Conservation (phyloP, 78 protist species). For the Cyanophora paradoxa region DNA sequence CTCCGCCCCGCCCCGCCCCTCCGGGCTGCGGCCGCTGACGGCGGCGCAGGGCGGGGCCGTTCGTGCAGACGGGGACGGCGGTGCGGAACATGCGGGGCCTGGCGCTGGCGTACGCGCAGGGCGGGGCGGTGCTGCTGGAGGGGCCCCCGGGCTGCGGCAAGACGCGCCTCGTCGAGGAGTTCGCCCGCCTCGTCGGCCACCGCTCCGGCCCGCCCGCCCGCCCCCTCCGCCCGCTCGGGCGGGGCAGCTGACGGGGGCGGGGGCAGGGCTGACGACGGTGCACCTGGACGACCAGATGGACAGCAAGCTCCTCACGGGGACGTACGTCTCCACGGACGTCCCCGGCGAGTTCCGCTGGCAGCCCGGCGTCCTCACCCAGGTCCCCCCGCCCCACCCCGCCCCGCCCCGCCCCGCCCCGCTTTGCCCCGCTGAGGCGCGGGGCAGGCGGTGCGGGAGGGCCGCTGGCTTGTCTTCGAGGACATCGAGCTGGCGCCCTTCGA, state of each 20-base stretch:
- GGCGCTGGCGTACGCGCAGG: slow-evolving; percentile 62
- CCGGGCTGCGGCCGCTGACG: no score
- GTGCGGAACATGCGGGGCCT: slow-evolving; percentile 46
- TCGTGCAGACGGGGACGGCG: slow-evolving; percentile 58
- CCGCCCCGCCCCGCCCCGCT: background rate
- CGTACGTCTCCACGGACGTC: slow-evolving; percentile 72
- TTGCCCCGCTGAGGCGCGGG: background rate
- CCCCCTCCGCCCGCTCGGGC: background rate
- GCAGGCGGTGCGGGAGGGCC: slow-evolving; percentile 42
- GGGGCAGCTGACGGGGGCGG: background rate
- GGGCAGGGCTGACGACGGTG: slow-evolving; percentile 41
- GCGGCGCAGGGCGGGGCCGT: background rate
- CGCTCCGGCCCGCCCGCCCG: background rate
- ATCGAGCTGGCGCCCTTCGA: slow-evolving; percentile 85
- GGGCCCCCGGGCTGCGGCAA: slow-evolving; percentile 89
- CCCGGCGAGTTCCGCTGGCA: slow-evolving; percentile 95
- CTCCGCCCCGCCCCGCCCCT: background rate
- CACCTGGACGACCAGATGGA: slow-evolving; percentile 90
- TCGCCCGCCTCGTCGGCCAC: slow-evolving; percentile 48
- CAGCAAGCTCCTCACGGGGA: slow-evolving; percentile 82
- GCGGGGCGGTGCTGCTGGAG: slow-evolving; percentile 66
- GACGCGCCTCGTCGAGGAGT: slow-evolving; percentile 60
- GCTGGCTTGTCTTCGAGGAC: slow-evolving; percentile 95
- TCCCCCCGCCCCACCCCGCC: background rate
- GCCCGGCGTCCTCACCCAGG: slow-evolving; percentile 79